Conservation (phyloP, 345 rosid species). For the Melaleuca quinquenervia region DNA sequence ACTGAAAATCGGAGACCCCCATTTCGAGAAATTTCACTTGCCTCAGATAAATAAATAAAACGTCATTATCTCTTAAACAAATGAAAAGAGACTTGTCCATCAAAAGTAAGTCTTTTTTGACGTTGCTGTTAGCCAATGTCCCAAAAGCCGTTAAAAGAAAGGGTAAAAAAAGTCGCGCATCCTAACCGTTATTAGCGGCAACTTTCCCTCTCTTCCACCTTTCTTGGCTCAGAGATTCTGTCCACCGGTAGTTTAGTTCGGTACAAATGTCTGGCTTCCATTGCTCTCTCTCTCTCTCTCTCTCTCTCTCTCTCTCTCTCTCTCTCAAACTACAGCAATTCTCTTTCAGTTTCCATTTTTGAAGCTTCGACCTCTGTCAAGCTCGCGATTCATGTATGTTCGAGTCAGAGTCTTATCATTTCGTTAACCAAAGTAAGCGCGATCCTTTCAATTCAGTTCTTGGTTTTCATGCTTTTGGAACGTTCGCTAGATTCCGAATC, state of each 20-base stretch:
- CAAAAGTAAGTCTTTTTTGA: not conserved
- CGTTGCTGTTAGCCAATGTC: not conserved
- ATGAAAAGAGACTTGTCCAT: not conserved
- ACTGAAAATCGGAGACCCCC: not conserved
- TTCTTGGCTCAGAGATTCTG: not conserved
- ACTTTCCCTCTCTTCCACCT: slow-evolving; percentile 16
- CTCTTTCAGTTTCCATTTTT: not conserved
- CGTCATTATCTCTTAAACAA: not conserved
- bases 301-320: not conserved
- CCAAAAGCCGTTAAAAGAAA: not conserved
- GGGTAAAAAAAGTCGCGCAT: not conserved
- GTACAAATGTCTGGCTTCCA: not conserved
- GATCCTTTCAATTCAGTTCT: not conserved
- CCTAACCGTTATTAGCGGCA: slow-evolving; percentile 12
- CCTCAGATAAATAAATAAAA: not conserved
- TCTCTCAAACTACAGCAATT: not conserved
- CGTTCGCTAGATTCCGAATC: accelerated
- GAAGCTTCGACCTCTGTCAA: not conserved
- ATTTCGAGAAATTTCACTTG: not conserved
- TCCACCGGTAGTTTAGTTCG: not conserved
- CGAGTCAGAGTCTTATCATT: not conserved
- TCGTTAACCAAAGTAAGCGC: accelerated
- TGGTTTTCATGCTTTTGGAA: not conserved
- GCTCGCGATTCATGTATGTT: not conserved
- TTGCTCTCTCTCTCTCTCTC: not conserved